Conservation (phyloP, 768 basidiomycete species). For the Mycena crocata region DNA sequence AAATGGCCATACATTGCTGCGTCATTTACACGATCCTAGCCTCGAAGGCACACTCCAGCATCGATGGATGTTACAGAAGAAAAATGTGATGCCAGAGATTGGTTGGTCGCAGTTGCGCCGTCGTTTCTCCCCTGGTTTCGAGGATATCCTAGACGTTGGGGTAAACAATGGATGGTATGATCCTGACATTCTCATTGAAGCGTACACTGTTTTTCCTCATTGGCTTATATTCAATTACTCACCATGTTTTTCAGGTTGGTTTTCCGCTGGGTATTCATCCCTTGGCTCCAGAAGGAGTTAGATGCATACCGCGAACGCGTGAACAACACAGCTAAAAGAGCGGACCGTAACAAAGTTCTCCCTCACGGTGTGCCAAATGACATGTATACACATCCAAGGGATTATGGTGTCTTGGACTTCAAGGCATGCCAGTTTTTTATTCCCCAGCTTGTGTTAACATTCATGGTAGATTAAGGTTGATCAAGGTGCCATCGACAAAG, state of each 20-base stretch:
- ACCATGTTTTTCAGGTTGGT: slow-evolving; percentile 50
- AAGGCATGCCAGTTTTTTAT: not conserved
- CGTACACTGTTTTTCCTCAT: not conserved
- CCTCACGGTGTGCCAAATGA: slow-evolving; percentile 1
- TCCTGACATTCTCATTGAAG: not conserved
- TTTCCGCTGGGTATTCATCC: slow-evolving; percentile 56
- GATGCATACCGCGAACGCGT: not conserved
- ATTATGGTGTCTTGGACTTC: slow-evolving; percentile 11
- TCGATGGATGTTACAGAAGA: slow-evolving; percentile 36
- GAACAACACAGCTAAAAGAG: not conserved
- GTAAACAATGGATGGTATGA: slow-evolving; percentile 15
- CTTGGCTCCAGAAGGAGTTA: slow-evolving; percentile 47
- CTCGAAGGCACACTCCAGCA: slow-evolving; percentile 42
- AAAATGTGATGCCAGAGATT: slow-evolving; percentile 42
- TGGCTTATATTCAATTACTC: too few relatives aligned
- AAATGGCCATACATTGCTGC: slow-evolving; percentile 42
- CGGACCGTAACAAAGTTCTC: not conserved
- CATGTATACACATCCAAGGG: not conserved
- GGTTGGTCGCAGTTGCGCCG: too few relatives aligned
- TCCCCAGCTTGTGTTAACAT: not conserved
- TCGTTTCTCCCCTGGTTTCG: too few relatives aligned
- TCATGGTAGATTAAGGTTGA: not conserved
- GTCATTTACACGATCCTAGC: slow-evolving; percentile 38
- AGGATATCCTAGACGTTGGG: slow-evolving; percentile 6
- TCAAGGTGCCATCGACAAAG: not conserved